phyloP scores from a whole-genome alignment of 2,329 filamentous ascomycete genomes.

The Chaetomium globosum region DNA sequence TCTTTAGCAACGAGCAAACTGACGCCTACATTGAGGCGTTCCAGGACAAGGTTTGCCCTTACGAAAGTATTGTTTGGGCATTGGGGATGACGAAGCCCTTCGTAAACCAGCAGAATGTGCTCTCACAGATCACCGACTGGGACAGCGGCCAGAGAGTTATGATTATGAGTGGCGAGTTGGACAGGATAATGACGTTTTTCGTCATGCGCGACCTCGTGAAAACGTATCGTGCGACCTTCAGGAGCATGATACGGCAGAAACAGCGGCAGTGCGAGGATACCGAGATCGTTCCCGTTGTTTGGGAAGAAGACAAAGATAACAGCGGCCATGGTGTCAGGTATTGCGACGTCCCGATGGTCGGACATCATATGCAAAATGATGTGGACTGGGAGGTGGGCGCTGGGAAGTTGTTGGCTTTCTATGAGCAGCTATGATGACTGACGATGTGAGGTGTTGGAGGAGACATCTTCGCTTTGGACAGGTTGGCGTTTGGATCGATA shows the following conservation, averaged over 20 bases:
- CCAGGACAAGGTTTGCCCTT: conserved; percentile 49
- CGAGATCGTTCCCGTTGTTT: conserved; percentile 28
- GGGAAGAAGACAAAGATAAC: conserved; percentile 37
- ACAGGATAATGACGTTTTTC: conserved; percentile 46
- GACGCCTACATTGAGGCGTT: conserved; percentile 47
- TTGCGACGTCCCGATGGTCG: conserved; percentile 48
- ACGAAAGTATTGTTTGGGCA: conserved; percentile 58
- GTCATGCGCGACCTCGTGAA: conserved; percentile 46
- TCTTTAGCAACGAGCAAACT: conserved; percentile 53
- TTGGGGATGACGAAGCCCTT: conserved; percentile 52
- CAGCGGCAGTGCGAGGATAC: conserved; percentile 38
- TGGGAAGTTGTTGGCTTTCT: conserved; percentile 49
- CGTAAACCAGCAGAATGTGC: conserved; percentile 46
- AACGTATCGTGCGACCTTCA: conserved; percentile 44
- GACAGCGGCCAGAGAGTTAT: conserved; percentile 42
- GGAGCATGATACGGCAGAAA: conserved; percentile 38
- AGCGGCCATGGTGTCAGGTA: conserved; percentile 46
- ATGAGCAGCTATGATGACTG: conserved; percentile 39
- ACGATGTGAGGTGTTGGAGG: neutral
- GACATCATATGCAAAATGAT: conserved; percentile 59
- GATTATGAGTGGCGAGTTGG: conserved; percentile 46
- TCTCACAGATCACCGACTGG: conserved; percentile 44
- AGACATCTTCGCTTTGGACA: neutral
- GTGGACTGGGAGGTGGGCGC: conserved; percentile 52
- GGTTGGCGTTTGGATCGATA: neutral